Evolutionary conservation across 2,329 filamentous ascomycete species (phyloP).

Genomic region (Neofusicoccum parvum): DNA sequence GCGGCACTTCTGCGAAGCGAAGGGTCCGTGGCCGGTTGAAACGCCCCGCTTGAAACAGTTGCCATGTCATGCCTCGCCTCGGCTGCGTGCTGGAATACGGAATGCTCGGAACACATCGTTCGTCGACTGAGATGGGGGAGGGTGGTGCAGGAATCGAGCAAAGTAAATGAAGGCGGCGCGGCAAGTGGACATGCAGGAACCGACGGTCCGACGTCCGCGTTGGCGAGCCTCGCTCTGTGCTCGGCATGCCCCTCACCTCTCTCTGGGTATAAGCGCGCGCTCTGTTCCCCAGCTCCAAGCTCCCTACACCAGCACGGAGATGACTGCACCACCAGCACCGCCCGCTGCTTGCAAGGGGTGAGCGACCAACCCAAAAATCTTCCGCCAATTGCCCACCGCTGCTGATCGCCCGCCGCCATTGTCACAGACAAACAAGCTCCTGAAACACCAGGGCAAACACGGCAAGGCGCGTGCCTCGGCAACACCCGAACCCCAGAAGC

Average conservation of each 20-base stretch:
- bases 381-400: slow-evolving; percentile 1
- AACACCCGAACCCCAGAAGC: background rate
- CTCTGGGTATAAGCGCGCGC: background rate
- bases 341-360: too few species aligned
- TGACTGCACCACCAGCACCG: background rate
- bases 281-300: background rate
- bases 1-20: background rate
- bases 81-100: background rate
- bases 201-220: slow-evolving; percentile 11
- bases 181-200: slow-evolving; percentile 5
- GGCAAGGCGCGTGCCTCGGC: background rate
- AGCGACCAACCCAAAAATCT: background rate
- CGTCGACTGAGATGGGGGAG: background rate
- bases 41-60: slow-evolving; percentile 10
- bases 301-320: background rate
- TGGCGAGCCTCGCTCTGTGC: background rate
- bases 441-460: background rate
- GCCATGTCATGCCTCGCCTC: background rate
- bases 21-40: slow-evolving; percentile 8
- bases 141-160: background rate
- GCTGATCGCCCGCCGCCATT: background rate
- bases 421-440: slow-evolving; percentile 3
- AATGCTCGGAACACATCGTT: background rate
- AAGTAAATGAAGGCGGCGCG: background rate
- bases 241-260: background rate